phyloP scores from a whole-genome alignment of 768 basidiomycete genomes.

The Suillus tomentosus region DNA sequence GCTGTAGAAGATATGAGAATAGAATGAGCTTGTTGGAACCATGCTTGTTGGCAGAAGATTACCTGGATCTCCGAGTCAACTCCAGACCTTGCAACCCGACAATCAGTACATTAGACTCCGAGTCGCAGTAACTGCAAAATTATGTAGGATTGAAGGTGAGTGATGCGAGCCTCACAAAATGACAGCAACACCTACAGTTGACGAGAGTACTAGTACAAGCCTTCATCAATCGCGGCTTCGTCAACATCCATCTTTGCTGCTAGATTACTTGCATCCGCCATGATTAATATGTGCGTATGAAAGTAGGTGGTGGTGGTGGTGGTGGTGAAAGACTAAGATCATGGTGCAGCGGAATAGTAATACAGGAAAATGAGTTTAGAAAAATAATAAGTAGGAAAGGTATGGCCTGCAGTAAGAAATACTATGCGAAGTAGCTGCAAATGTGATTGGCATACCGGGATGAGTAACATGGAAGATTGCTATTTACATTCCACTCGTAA shows the following conservation, averaged over 20 bases:
- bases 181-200: conserved; percentile 67
- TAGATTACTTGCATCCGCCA: conserved; percentile 40
- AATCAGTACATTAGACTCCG: conserved; percentile 66
- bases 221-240: conserved; percentile 88
- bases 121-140: conserved; percentile 27
- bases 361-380: too few species aligned
- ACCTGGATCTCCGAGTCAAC: too few species aligned
- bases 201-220: conserved; percentile 74
- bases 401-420: too few species aligned
- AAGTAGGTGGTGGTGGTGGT: neutral
- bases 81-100: conserved; percentile 71
- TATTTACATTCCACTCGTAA: too few species aligned
- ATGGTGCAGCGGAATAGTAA: neutral
- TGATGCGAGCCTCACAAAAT: conserved; percentile 20
- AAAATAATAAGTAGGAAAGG: too few species aligned
- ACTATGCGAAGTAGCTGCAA: too few species aligned
- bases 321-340: conserved; percentile 13
- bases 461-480: too few species aligned
- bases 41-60: neutral
- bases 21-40: neutral
- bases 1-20: conserved; percentile 42
- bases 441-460: too few species aligned
- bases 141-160: conserved; percentile 21
- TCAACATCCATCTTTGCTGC: conserved; percentile 78
- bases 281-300: conserved; percentile 19